These are phyloP conservation scores for Suhomyces prunicola DNA, from an alignment of 805 yeast genomes.

Conservation along the genomic window DNA sequence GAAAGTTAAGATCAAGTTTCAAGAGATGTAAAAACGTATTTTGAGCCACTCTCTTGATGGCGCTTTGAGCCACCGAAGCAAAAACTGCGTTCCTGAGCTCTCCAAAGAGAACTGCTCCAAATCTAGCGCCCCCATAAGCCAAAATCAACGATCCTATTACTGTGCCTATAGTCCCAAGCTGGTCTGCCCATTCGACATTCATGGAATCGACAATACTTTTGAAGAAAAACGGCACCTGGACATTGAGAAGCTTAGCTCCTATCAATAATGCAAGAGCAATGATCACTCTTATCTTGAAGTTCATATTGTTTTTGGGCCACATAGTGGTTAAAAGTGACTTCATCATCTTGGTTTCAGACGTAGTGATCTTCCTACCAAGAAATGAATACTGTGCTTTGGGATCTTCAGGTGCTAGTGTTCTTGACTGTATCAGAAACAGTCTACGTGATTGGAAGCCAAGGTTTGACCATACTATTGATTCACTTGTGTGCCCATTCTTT, in stretches of 20 bases:
- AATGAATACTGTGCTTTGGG: constrained; percentile 4
- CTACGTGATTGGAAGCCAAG: neutral
- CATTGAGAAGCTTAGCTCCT: constrained; percentile 80
- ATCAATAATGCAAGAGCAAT: constrained; percentile 72
- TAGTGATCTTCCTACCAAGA: constrained; percentile 26
- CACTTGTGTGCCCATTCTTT: neutral
- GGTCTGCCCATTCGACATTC: constrained; percentile 81
- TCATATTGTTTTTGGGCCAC: constrained; percentile 74
- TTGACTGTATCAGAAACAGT: neutral
- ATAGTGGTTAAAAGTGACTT: constrained; percentile 63
- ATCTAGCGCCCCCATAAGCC: constrained; percentile 91
- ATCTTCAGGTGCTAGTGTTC: neutral
- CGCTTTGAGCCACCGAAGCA: constrained; percentile 92
- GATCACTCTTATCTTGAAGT: constrained; percentile 69
- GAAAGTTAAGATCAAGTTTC: constrained; percentile 84
- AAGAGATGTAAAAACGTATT: constrained; percentile 83
- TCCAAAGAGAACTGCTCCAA: constrained; percentile 92
- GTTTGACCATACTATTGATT: neutral
- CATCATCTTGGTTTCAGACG: constrained; percentile 54
- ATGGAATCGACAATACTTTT: constrained; percentile 81
- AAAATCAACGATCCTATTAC: constrained; percentile 66
- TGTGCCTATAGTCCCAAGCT: constrained; percentile 60
- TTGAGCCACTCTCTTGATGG: constrained; percentile 84
- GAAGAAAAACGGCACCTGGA: constrained; percentile 94
- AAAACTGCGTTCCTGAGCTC: constrained; percentile 93